phyloP scores from a whole-genome alignment of 225 moss, liverwort and hornwort genomes.

The Lunularia cruciata region DNA sequence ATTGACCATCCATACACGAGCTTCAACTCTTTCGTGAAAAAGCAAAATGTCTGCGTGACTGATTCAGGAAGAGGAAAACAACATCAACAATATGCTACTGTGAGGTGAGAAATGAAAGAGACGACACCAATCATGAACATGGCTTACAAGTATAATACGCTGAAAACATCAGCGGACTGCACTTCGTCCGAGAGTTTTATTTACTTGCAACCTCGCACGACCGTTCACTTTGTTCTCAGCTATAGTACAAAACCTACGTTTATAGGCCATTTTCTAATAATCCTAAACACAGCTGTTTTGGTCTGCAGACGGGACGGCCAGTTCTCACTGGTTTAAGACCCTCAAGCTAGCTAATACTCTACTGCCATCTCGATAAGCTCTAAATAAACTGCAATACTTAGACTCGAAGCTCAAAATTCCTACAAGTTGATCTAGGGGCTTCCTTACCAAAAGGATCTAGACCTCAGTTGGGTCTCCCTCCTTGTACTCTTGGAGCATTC shows the following conservation, averaged over 20 bases:
- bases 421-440: not conserved
- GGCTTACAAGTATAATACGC: not conserved
- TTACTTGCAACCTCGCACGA: not conserved
- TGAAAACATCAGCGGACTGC: not conserved
- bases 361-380: constrained; percentile 12
- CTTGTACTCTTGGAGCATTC: not conserved
- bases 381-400: not conserved
- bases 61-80: no score
- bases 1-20: no score
- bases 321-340: constrained; percentile 8
- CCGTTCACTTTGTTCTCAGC: not conserved
- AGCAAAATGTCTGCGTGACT: no score
- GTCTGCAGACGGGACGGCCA: constrained; percentile 18
- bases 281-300: not conserved
- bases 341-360: not conserved
- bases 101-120: no score
- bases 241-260: constrained; percentile 1
- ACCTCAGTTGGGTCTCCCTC: not conserved
- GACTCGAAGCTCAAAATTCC: not conserved
- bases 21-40: no score
- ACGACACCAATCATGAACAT: no score
- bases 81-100: no score
- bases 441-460: not conserved
- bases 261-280: not conserved
- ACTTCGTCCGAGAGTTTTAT: not conserved